These are phyloP conservation scores for Chrysosphaeria jannelii DNA, from an alignment of 2,329 filamentous ascomycete genomes.

Conservation along the genomic window DNA sequence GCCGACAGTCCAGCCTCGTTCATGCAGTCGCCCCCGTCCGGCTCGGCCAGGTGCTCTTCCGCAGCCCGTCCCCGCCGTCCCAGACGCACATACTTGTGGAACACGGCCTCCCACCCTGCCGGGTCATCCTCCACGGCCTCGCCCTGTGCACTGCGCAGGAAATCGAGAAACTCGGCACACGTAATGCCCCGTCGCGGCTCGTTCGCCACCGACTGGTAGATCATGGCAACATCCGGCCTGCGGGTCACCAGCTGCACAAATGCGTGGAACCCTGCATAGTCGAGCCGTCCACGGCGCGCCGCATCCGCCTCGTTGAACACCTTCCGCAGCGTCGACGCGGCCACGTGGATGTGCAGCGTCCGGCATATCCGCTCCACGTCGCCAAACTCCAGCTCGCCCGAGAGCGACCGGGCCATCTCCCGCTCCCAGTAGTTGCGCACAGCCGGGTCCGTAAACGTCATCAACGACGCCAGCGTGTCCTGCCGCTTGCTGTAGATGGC, in stretches of 20 bases:
- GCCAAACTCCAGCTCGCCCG: conserved; percentile 38
- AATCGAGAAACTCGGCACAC: conserved; percentile 40
- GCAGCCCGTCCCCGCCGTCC: conserved; percentile 21
- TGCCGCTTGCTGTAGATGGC: conserved; percentile 64
- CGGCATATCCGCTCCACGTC: conserved; percentile 65
- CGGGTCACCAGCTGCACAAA: conserved; percentile 66
- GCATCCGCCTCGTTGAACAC: conserved; percentile 48
- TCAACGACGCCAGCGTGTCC: conserved; percentile 67
- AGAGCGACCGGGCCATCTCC: conserved; percentile 39
- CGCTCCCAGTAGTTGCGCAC: conserved; percentile 62
- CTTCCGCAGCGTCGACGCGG: conserved; percentile 36
- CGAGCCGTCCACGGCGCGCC: conserved; percentile 32
- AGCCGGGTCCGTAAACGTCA: conserved; percentile 58
- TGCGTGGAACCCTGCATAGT: conserved; percentile 52
- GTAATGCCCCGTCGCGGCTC: conserved; percentile 35
- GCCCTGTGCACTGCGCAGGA: conserved; percentile 42
- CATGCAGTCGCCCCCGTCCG: conserved; percentile 19
- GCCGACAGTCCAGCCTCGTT: conserved; percentile 48
- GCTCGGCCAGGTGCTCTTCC: conserved; percentile 5
- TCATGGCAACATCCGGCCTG: conserved; percentile 45
- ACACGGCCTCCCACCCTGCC: conserved; percentile 38
- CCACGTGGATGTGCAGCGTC: conserved; percentile 74
- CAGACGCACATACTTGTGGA: conserved; percentile 39
- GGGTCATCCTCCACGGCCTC: conserved; percentile 42
- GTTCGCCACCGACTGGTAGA: conserved; percentile 33